Percentiles rank a stretch among this genome's conserved stretches.
phyloP scores from a whole-genome alignment of 2,329 filamentous ascomycete genomes.

The Aspergillus pseudoviridinutans region DNA sequence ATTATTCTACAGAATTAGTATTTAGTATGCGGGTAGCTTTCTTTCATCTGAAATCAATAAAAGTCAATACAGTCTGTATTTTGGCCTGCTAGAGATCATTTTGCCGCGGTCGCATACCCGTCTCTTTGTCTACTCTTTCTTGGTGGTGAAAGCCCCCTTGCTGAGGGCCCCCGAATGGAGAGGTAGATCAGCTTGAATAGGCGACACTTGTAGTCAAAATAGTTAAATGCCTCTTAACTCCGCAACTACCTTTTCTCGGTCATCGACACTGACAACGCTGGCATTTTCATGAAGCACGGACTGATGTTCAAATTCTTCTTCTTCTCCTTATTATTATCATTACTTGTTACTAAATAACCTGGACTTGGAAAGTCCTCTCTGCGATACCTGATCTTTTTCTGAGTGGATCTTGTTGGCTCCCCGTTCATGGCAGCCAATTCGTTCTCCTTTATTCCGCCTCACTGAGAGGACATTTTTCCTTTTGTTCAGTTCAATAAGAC shows the following conservation, averaged over 20 bases:
- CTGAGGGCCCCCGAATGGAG: no score
- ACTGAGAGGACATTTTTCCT: slow-evolving; percentile 6
- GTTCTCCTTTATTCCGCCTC: slow-evolving; percentile 14
- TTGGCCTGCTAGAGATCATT: no score
- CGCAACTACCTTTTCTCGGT: neutral
- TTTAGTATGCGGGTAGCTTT: no score
- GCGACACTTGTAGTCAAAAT: neutral
- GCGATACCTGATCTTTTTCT: neutral
- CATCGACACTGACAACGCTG: neutral
- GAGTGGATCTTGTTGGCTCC: neutral
- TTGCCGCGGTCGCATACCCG: no score
- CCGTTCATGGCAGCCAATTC: slow-evolving; percentile 15
- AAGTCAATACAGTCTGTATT: no score
- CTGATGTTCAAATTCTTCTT: neutral
- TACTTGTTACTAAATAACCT: neutral
- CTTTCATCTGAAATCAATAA: no score
- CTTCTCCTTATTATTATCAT: neutral
- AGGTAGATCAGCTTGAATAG: neutral
- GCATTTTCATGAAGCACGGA: neutral
- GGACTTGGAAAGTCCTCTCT: neutral
- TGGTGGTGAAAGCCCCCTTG: neutral
- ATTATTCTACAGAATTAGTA: no score
- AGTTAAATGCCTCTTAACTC: neutral
- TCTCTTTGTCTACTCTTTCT: neutral
- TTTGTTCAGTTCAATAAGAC: neutral